phyloP scores from a whole-genome alignment of 768 basidiomycete genomes.

The Suillus plorans region DNA sequence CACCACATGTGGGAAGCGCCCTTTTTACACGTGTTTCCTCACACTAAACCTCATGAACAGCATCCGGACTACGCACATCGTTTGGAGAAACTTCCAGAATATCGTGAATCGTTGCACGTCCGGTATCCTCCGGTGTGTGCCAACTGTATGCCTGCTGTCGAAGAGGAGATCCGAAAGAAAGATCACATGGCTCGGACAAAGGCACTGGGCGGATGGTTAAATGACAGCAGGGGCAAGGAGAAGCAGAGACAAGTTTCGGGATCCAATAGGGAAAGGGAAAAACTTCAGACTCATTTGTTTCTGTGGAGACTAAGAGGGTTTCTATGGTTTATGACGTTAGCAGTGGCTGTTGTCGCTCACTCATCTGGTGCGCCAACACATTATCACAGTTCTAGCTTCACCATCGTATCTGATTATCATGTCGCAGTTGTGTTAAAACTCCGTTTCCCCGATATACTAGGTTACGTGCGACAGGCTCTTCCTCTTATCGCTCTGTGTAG shows the following conservation, averaged over 20 bases:
- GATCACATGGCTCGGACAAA: slow-evolving; percentile 80
- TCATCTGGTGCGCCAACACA: slow-evolving; percentile 33
- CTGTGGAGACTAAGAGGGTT: slow-evolving; percentile 71
- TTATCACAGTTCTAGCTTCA: not conserved
- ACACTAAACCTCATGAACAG: slow-evolving; percentile 38
- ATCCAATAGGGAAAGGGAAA: slow-evolving; percentile 41
- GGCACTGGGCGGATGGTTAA: slow-evolving; percentile 72
- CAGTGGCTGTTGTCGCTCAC: slow-evolving; percentile 42
- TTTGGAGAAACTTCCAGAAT: slow-evolving; percentile 63
- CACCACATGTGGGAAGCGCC: slow-evolving; percentile 58
- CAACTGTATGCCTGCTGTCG: slow-evolving; percentile 72
- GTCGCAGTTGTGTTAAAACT: slow-evolving; percentile 25
- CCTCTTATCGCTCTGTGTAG: slow-evolving; percentile 57
- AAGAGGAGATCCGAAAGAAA: slow-evolving; percentile 75
- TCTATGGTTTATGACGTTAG: slow-evolving; percentile 58
- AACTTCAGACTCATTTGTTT: slow-evolving; percentile 47
- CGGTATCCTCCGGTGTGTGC: slow-evolving; percentile 90
- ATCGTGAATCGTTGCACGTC: slow-evolving; percentile 68
- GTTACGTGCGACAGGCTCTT: slow-evolving; percentile 37
- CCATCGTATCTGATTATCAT: slow-evolving; percentile 21
- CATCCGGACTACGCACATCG: slow-evolving; percentile 69
- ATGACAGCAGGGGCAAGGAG: slow-evolving; percentile 64
- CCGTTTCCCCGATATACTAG: slow-evolving; percentile 18
- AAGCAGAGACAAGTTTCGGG: slow-evolving; percentile 49
- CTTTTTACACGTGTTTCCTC: slow-evolving; percentile 8